Base-by-base conservation (phyloP, 306 rosid species). In the Trichosanthes cucumerina region DNA sequence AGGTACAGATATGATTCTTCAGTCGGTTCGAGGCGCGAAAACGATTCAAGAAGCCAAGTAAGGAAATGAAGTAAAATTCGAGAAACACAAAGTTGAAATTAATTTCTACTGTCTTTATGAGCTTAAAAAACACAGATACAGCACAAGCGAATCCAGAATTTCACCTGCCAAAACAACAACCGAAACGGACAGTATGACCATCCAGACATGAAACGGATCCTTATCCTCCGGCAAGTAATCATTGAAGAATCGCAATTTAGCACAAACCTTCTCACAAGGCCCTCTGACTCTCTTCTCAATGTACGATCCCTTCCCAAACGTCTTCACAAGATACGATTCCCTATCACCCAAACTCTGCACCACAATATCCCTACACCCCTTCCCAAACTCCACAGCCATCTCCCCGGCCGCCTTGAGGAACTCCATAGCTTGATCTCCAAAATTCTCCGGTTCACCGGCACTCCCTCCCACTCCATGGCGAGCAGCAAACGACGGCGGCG, bases 331-430 rank as follows among this genome's bases (percentile, higher is more conserved):
- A 60, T 64, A 87, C 0, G 98, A 92, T 14, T 95, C 91, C 9
- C 84, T 83, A 66, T 88, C 86, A 70, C 86, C 86, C 31, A 95
- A 44, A 75, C 92, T 95, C 88, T 95, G 98, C 83, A 80, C 81
- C 80, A 87, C 91, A 77, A 95, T 84, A 82, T 92, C 98, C 75
- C 97, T 89, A 58, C 98, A 95, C 5, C 97, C 97, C 81, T 88
- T 95, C 54, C 93, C 93, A 26, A 91, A 89, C 86, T 81, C 96
- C 85, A 92, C 89, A 5, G 92, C 79, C 84, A 95, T 89, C 86
- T 95, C 98, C 77, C 85, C 88, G 78, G 82, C 90, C 58, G 97
- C 98, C 69, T 80, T 87, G 60, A 88, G 66, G 73, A 95, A 95
- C 89, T 95, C 98, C 81, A 80, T 79, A 33, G 81, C 79, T 34